A percentile compares a stretch with the other conserved stretches of the same genome.
Evolutionary conservation across 768 basidiomycete genomes (phyloP).

Genomic region (Termitomyces sp.): DNA sequence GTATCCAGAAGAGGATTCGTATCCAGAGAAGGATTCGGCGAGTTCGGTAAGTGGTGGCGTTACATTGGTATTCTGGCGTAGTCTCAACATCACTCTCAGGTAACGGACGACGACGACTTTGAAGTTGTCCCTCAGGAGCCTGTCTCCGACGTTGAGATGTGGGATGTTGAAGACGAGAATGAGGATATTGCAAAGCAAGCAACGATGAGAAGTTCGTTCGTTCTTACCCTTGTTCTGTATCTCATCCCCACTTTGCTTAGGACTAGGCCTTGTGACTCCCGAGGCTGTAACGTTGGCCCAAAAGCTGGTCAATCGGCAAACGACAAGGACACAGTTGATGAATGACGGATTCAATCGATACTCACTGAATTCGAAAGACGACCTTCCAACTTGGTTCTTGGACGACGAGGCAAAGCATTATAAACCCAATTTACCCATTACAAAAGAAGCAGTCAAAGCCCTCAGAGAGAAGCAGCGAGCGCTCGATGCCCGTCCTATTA

Average conservation of each 20-base stretch:
- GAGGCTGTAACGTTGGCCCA: conserved; percentile 92
- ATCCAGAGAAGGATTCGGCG: conserved; percentile 17
- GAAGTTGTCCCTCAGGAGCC: conserved; percentile 67
- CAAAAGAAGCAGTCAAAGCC: conserved; percentile 87
- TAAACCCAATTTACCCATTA: conserved; percentile 93
- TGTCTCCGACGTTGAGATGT: conserved; percentile 60
- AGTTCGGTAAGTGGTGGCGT: conserved; percentile 9
- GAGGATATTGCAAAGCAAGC: conserved; percentile 62
- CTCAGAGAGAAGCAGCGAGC: conserved; percentile 89
- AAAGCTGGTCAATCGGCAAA: conserved; percentile 84
- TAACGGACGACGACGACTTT: conserved; percentile 51
- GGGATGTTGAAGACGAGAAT: conserved; percentile 79
- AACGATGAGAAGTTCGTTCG: conserved; percentile 53
- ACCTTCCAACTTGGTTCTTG: conserved; percentile 91
- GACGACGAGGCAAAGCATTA: conserved; percentile 94
- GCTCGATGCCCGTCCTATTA: conserved; percentile 94
- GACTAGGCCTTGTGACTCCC: conserved; percentile 75
- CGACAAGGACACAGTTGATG: conserved; percentile 81
- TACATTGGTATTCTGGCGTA: background rate
- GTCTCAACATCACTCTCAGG: conserved; percentile 1
- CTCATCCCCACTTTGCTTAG: conserved; percentile 31
- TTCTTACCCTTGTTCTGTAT: background rate
- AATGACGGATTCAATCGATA: conserved; percentile 96
- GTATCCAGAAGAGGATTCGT: conserved; percentile 16
- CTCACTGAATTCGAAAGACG: conserved; percentile 88